Conservation (phyloP, 2,329 filamentous ascomycete genomes). For the Paecilomyces fulvus region DNA sequence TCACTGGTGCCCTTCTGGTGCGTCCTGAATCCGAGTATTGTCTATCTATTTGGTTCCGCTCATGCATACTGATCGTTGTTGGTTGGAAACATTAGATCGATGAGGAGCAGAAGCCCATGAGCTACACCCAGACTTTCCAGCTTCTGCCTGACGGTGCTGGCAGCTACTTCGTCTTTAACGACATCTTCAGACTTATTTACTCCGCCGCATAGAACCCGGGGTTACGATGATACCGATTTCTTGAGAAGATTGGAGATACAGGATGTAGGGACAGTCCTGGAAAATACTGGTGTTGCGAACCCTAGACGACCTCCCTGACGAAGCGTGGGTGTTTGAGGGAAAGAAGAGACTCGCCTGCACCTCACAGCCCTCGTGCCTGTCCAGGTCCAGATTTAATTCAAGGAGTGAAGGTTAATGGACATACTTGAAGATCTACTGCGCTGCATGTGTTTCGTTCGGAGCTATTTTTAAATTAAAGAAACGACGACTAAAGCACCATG, state of each 20-base stretch:
- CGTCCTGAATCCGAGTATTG: constrained; percentile 18
- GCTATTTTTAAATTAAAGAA: background rate
- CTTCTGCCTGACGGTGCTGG: constrained; percentile 59
- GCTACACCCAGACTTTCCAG: constrained; percentile 85
- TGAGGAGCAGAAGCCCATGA: constrained; percentile 77
- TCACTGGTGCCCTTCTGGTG: constrained; percentile 81
- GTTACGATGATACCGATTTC: background rate
- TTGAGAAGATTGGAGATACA: background rate
- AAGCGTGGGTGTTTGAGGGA: background rate
- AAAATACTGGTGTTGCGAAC: background rate
- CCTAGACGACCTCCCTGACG: background rate
- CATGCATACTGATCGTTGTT: background rate
- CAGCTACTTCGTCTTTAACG: constrained; percentile 84
- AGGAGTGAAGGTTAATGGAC: background rate
- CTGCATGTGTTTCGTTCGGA: background rate
- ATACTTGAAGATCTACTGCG: background rate
- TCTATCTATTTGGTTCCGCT: background rate
- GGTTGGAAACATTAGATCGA: constrained; percentile 55
- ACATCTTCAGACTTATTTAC: constrained; percentile 90
- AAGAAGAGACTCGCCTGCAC: background rate
- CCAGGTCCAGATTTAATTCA: background rate
- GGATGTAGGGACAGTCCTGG: background rate
- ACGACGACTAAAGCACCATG: background rate
- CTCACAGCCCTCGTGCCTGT: background rate
- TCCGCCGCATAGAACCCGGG: constrained; percentile 15